A percentile compares a stretch with the other conserved stretches of the same genome.
These are phyloP conservation scores for Saturnispora galanensis DNA, from an alignment of 805 yeast species.

Conservation along the genomic window DNA sequence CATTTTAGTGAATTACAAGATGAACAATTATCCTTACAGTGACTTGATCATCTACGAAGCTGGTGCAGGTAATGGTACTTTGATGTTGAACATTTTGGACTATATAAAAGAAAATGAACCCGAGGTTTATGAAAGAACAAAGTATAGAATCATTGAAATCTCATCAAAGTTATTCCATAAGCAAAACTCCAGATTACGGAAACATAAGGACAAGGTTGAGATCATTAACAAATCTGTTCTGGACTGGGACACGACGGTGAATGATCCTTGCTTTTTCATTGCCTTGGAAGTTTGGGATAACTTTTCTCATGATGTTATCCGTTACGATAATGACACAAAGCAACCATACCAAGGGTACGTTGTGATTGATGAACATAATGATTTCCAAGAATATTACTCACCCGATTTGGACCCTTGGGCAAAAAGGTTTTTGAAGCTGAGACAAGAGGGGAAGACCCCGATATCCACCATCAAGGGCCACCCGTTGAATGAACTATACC, in stretches of 20 bases:
- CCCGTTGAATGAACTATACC: conserved; percentile 48
- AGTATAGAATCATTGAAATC: conserved; percentile 66
- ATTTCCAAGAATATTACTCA: conserved; percentile 62
- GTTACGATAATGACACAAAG: conserved; percentile 60
- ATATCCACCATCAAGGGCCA: conserved; percentile 30
- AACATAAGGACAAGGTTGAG: conserved; percentile 46
- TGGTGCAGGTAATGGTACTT: conserved; percentile 87
- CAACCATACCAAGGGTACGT: conserved; percentile 74
- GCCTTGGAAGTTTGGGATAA: conserved; percentile 82
- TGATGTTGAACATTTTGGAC: conserved; percentile 66
- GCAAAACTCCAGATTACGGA: conserved; percentile 31
- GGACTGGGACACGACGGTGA: conserved; percentile 54
- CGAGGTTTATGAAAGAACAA: conserved; percentile 58
- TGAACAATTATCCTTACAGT: conserved; percentile 56
- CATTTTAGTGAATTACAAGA: conserved; percentile 58
- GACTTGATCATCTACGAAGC: conserved; percentile 74
- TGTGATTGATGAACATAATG: conserved; percentile 60
- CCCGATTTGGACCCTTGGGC: conserved; percentile 53
- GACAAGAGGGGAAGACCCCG: conserved; percentile 38
- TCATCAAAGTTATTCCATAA: conserved; percentile 50
- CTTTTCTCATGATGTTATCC: conserved; percentile 69
- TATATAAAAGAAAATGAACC: conserved; percentile 55
- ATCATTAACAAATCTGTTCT: conserved; percentile 68
- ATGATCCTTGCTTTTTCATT: conserved; percentile 64
- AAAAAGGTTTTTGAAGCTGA: conserved; percentile 41